Base-by-base conservation (phyloP, 768 basidiomycete species). In the Agrocybe pediades region DNA sequence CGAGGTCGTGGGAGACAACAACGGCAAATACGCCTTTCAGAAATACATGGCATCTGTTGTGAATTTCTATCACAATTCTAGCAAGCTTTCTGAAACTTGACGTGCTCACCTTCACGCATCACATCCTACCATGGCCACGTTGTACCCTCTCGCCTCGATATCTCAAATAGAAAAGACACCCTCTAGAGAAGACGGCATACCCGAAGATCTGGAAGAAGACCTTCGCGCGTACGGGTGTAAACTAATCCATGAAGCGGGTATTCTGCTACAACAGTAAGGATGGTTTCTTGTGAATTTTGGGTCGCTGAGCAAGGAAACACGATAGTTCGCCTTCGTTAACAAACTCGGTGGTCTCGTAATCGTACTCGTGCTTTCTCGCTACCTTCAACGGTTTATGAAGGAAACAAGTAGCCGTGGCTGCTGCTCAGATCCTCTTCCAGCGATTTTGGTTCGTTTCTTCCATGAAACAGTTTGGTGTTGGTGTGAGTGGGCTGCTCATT, bases 381-480 rank as follows among this genome's bases (percentile, higher is more conserved):
- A 30, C 23, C 47, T 46, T 51, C 44, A 33, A 41, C 26, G 52
- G 58, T 30, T 30, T 36, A 13, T 36, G 33, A 69, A 92, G 90
- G 71, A 97, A 98, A 59, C 97, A 99, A 68, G 95, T 97, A 24
- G 95, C 95, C 13, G 90, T 98, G 49, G 94, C 97, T 6, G 92
- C 95, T 1, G 97, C 97, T 0, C 95, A 98, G 67, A 92, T 98
- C 26, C 74, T 99, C 1, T 96, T 95, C 67, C 97, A 99, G 58
- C 79, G 96, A 27, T 99, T 99, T 76, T 98, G 90, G 90, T 98
- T 84, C 71, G 91, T 96, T 16, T 87, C 88, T 3, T 96, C 94
- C 7, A 85, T 99, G 86, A 90, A 90, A 67, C 91, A 95, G 51
- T 99, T 95, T 70, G 88, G 95, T 20, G 87, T 98, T 54, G 90